Conservation (phyloP, 305 asterid genomes). For the Fraxinus baroniana region DNA sequence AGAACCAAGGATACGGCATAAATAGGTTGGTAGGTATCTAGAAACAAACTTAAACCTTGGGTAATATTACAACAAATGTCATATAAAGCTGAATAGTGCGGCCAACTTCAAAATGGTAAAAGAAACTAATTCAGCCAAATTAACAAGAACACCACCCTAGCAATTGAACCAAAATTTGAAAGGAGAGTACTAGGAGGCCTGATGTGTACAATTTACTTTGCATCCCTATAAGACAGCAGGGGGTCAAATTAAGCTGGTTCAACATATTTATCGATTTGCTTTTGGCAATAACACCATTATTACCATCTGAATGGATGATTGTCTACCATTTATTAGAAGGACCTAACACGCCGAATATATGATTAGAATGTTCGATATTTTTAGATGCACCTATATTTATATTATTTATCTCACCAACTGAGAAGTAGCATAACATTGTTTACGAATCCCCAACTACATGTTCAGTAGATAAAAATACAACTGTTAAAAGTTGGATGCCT, state of each 20-base stretch:
- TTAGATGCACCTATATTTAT: neutral
- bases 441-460: neutral
- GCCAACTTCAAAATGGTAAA: neutral
- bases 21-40: neutral
- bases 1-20: slow-evolving; percentile 9
- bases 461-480: neutral
- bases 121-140: neutral
- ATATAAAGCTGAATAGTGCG: neutral
- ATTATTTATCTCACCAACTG: neutral
- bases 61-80: neutral
- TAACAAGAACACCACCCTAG: neutral
- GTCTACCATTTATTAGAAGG: neutral
- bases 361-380: neutral
- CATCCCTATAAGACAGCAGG: neutral
- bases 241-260: neutral
- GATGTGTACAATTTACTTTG: neutral
- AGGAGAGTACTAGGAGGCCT: slow-evolving; percentile 1
- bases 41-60: neutral
- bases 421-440: neutral
- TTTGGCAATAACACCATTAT: neutral
- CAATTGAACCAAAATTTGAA: slow-evolving; percentile 6
- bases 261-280: neutral
- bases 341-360: neutral
- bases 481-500: neutral
- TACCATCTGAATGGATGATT: neutral